These are phyloP conservation scores for Arthromyces matolae DNA, from an alignment of 768 basidiomycete species.

Conservation along the genomic window DNA sequence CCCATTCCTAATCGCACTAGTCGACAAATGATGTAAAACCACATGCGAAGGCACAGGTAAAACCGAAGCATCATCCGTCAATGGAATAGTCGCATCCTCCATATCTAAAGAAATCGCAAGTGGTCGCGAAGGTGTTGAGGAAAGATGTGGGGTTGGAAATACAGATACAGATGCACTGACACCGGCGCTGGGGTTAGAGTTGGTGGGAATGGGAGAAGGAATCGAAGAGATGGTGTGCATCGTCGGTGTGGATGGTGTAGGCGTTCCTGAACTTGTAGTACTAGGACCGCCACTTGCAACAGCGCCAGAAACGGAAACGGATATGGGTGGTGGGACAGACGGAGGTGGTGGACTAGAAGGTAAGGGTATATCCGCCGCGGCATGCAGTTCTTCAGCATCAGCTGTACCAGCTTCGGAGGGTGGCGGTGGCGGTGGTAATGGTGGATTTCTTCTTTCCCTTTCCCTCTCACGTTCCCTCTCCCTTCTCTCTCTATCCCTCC, in stretches of 20 bases:
- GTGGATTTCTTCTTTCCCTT: slow-evolving; percentile 16
- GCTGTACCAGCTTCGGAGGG: slow-evolving; percentile 15
- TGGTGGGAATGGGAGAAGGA: not conserved
- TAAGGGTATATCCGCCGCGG: no score
- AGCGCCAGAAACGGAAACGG: no score
- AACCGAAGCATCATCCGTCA: slow-evolving; percentile 86
- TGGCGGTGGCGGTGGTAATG: slow-evolving; percentile 15
- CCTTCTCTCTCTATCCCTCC: slow-evolving; percentile 25
- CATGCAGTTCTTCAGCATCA: slow-evolving; percentile 11
- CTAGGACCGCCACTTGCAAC: no score
- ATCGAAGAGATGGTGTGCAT: not conserved
- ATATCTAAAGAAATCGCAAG: slow-evolving; percentile 8
- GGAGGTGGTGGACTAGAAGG: no score
- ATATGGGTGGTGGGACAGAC: not conserved
- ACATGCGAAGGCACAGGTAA: slow-evolving; percentile 92
- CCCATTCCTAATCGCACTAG: slow-evolving; percentile 92
- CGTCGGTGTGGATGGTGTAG: not conserved
- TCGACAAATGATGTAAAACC: slow-evolving; percentile 90
- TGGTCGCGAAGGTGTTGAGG: slow-evolving; percentile 9
- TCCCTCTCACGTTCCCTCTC: slow-evolving; percentile 17
- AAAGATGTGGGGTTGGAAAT: not conserved
- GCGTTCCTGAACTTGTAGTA: no score
- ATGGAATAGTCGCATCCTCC: slow-evolving; percentile 33
- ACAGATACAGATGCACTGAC: not conserved
- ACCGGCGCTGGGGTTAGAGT: slow-evolving; percentile 11